phyloP scores from a whole-genome alignment of 2,329 filamentous ascomycete genomes.

The Pseudocercospora ulei region DNA sequence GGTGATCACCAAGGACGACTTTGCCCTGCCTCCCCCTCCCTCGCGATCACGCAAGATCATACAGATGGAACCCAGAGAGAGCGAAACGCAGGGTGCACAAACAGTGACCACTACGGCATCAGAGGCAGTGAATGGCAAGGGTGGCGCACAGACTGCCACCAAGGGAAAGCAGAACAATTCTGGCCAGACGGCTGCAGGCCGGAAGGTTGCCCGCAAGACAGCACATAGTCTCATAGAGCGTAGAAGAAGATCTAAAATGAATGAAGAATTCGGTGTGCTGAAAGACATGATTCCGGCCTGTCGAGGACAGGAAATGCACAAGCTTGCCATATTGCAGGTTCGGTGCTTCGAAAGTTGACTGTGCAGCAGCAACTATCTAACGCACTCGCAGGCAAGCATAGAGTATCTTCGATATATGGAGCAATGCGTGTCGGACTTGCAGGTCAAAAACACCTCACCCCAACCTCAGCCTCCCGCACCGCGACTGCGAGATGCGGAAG shows the following conservation, averaged over 20 bases:
- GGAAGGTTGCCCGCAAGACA: slow-evolving; percentile 91
- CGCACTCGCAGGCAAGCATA: slow-evolving; percentile 63
- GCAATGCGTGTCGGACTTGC: slow-evolving; percentile 72
- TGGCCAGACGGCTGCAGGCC: slow-evolving; percentile 70
- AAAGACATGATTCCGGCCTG: slow-evolving; percentile 96
- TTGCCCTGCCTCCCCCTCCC: slow-evolving; percentile 81
- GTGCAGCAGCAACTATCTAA: slow-evolving; percentile 5
- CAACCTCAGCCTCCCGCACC: slow-evolving; percentile 18
- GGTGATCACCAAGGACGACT: slow-evolving; percentile 49
- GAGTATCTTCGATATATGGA: slow-evolving; percentile 93
- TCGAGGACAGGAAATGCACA: slow-evolving; percentile 92
- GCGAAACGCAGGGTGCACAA: slow-evolving; percentile 29
- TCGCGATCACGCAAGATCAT: slow-evolving; percentile 92
- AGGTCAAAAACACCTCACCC: slow-evolving; percentile 44
- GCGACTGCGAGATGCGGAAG: slow-evolving; percentile 29
- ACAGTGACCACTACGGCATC: slow-evolving; percentile 12
- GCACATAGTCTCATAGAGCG: slow-evolving; percentile 93
- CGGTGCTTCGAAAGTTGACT: slow-evolving; percentile 20
- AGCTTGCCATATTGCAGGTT: slow-evolving; percentile 88
- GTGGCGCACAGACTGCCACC: slow-evolving; percentile 33
- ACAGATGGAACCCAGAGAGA: slow-evolving; percentile 72
- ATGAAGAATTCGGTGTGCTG: slow-evolving; percentile 87
- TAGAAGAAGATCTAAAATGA: slow-evolving; percentile 88
- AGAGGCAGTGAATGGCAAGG: slow-evolving; percentile 20
- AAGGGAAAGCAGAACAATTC: slow-evolving; percentile 67